Base-by-base conservation (phyloP, 805 yeast genomes). In the Lachancea dasiensis region DNA sequence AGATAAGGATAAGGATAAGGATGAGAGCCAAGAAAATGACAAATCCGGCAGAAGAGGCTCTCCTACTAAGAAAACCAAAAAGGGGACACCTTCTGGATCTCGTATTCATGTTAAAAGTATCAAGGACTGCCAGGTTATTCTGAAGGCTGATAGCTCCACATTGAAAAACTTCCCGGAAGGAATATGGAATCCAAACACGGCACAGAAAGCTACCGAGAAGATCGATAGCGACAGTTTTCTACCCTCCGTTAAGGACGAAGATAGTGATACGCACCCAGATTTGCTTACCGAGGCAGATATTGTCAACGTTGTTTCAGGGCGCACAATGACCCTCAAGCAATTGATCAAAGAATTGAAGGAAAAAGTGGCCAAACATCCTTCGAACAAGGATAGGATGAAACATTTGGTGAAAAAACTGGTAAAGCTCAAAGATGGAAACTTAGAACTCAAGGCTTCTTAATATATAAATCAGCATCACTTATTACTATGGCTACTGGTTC, bases 101-200 rank as follows among this genome's bases (percentile, higher is more conserved):
- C 41, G 41, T 38, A 47, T 61, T 29, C 52, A 48, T 39, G 72
- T 75, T 20, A 68, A 69, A 43, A 69, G 73, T 35, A 61, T 57
- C 45, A 73, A 70, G 15, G 60, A 65, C 40, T 82, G 84, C 28
- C 52, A 73, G 44, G 74, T 83, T 31, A 73, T 76, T 10, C 61
- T 89, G 30, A 81, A 72, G 49, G 83, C 87, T 1, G 76, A 82
- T 5, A 68, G 73, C 10, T 67, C 69, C 26, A 67, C 83, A 11
- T 67, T 89, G 42, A 57, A 63, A 13, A 72, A 72, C 25, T 86
- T 87, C 63, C 92, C 92, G 2, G 64, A 58, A 14, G 95, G 95
- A 19, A 84, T 78, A 38, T 89, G 96, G 96, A 81, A 81, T 60
- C 90, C 95, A 16, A 56, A 58, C 23, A 67, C 67, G 8, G 72